These are phyloP conservation scores for Spizellomyces sp. DNA, from an alignment of 192 early-diverging fungal species.

Conservation along the genomic window DNA sequence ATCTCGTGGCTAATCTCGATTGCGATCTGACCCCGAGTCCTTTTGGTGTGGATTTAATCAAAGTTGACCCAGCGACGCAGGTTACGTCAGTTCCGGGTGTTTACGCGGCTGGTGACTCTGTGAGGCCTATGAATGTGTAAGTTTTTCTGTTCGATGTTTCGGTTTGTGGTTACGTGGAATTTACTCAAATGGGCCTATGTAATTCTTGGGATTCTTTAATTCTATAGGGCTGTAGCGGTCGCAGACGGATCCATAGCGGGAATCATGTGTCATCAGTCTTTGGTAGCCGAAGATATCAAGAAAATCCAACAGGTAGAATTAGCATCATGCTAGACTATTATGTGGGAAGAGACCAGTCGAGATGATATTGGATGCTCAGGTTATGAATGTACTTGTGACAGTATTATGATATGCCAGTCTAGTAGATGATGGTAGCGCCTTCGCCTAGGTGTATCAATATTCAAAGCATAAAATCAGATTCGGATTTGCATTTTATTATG, in stretches of 20 bases:
- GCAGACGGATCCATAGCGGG: neutral
- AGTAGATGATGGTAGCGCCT: too few species aligned
- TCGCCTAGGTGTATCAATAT: too few species aligned
- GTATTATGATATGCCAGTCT: too few species aligned
- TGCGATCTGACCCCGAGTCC: neutral
- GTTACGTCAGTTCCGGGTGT: neutral
- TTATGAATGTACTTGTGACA: too few species aligned
- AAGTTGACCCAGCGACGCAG: neutral
- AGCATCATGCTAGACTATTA: too few species aligned
- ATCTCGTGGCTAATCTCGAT: neutral
- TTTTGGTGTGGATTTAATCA: neutral
- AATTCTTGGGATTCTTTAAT: neutral
- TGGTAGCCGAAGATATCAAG: neutral
- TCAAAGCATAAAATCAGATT: too few species aligned
- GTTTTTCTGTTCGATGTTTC: neutral
- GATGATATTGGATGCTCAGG: too few species aligned
- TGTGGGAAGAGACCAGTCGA: too few species aligned
- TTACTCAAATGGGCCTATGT: neutral
- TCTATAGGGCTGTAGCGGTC: slow-evolving; percentile 3
- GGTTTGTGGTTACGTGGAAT: neutral
- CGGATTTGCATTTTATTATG: too few species aligned
- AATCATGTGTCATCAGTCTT: slow-evolving; percentile 2
- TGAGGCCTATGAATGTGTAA: neutral
- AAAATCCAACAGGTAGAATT: too few species aligned
- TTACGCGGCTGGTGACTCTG: slow-evolving; percentile 7